Conservation (phyloP, 2,329 filamentous ascomycete species). For the Harringtonia lauricola region DNA sequence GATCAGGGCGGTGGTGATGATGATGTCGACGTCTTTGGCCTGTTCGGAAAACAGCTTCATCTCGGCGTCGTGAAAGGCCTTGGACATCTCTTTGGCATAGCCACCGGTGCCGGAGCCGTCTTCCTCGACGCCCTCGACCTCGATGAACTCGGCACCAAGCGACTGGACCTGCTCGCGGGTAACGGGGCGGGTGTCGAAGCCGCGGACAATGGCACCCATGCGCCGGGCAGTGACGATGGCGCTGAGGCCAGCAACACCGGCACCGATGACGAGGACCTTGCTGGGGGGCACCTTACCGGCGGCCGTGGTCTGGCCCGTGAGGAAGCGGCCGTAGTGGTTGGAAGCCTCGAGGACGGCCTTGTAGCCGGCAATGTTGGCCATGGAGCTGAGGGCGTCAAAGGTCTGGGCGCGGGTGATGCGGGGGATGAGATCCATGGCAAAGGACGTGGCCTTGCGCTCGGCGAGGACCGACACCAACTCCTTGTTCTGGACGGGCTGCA, state of each 20-base stretch:
- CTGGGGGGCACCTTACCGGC: slow-evolving; percentile 84
- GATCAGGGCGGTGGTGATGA: slow-evolving; percentile 87
- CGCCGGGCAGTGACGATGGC: slow-evolving; percentile 79
- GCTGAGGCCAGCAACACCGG: slow-evolving; percentile 78
- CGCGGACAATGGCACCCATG: slow-evolving; percentile 80
- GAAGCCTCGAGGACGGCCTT: slow-evolving; percentile 85
- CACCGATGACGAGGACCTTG: slow-evolving; percentile 83
- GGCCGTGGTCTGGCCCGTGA: slow-evolving; percentile 83
- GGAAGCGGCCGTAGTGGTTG: slow-evolving; percentile 78
- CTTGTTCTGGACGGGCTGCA: slow-evolving; percentile 75
- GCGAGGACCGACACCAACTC: slow-evolving; percentile 63
- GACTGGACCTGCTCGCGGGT: slow-evolving; percentile 85
- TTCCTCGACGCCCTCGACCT: slow-evolving; percentile 67
- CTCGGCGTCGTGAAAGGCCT: slow-evolving; percentile 84
- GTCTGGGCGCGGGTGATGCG: slow-evolving; percentile 81
- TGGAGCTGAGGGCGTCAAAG: slow-evolving; percentile 81
- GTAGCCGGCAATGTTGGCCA: slow-evolving; percentile 92
- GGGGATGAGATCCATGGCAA: slow-evolving; percentile 90
- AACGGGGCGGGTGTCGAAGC: slow-evolving; percentile 84
- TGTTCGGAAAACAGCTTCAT: slow-evolving; percentile 90
- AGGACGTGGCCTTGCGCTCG: slow-evolving; percentile 58
- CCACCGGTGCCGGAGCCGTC: slow-evolving; percentile 76
- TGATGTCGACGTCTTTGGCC: slow-evolving; percentile 78
- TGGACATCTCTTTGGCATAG: slow-evolving; percentile 90
- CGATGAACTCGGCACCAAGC: slow-evolving; percentile 79